A percentile compares a stretch with the other conserved stretches of the same genome.
phyloP scores from a whole-genome alignment of 148 eudicot genomes.

The Spergularia bocconei region DNA sequence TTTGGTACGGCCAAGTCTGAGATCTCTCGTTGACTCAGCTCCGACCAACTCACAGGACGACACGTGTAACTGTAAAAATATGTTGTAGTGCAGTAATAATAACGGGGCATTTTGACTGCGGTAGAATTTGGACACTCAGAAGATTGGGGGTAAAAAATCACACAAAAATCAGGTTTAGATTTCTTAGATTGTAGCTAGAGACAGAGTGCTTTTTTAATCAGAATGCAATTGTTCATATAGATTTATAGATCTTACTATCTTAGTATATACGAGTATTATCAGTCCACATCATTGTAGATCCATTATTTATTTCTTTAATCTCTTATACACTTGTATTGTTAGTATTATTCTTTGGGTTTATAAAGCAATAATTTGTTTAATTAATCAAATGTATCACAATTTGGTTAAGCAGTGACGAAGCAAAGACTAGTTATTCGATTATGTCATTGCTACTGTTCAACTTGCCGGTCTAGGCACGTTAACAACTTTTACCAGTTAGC shows the following conservation, averaged over 20 bases:
- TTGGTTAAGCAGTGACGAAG: too few relatives aligned
- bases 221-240: conserved; percentile 15
- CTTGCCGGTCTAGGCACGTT: too few relatives aligned
- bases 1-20: conserved; percentile 47
- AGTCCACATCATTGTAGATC: background rate
- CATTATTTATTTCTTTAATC: background rate
- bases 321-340: too few relatives aligned
- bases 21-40: conserved; percentile 54
- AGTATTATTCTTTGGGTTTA: too few relatives aligned
- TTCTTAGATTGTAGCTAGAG: background rate
- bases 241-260: background rate
- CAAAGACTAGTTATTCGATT: too few relatives aligned
- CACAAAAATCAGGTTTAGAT: background rate
- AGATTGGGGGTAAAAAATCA: too few relatives aligned
- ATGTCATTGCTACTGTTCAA: too few relatives aligned
- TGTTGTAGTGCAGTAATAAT: background rate
- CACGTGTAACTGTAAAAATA: conserved; percentile 17
- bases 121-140: conserved; percentile 10
- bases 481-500: too few relatives aligned
- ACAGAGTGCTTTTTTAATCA: background rate
- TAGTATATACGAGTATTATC: background rate
- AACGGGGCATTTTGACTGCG: background rate
- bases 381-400: too few relatives aligned
- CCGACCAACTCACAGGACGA: background rate
- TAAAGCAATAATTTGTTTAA: too few relatives aligned